Conservation (phyloP, 2,329 filamentous ascomycete genomes). For the Aspergillus ustus region DNA sequence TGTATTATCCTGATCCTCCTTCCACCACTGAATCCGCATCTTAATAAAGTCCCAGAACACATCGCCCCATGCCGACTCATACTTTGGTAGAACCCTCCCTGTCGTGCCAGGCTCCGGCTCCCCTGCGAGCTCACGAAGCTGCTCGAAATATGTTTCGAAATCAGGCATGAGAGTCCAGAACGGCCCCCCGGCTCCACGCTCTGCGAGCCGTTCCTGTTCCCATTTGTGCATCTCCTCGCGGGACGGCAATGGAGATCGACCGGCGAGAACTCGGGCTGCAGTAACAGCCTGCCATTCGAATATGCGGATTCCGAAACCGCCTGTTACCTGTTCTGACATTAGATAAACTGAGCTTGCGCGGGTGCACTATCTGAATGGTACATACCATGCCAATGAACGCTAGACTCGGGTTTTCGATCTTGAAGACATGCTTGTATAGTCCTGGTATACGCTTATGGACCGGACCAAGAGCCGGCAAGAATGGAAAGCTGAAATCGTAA, state of each 20-base stretch:
- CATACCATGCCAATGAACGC: constrained; percentile 25
- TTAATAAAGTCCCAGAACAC: neutral
- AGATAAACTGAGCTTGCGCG: neutral
- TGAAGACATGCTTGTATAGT: constrained; percentile 30
- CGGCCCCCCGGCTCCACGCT: neutral
- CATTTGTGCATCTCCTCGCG: constrained; percentile 57
- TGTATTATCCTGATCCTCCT: neutral
- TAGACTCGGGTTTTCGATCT: constrained; percentile 24
- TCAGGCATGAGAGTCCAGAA: constrained; percentile 62
- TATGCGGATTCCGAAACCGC: constrained; percentile 63
- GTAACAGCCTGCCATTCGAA: constrained; percentile 70
- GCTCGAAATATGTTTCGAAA: constrained; percentile 67
- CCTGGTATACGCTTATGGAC: constrained; percentile 23
- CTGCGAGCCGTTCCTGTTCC: constrained; percentile 46
- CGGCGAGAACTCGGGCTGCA: constrained; percentile 61
- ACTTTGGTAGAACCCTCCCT: neutral
- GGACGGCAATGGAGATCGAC: constrained; percentile 55
- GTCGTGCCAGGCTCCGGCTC: constrained; percentile 18
- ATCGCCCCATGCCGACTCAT: neutral
- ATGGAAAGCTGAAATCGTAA: constrained; percentile 64
- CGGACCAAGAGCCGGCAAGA: constrained; percentile 51
- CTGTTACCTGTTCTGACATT: constrained; percentile 37
- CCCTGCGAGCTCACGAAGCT: constrained; percentile 42
- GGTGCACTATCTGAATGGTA: no score
- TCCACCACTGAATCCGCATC: neutral